A percentile compares a stretch with the other conserved stretches of the same genome.
These are phyloP conservation scores for Piper longum DNA, from an alignment of 164 flowering plant genomes.

Conservation along the genomic window DNA sequence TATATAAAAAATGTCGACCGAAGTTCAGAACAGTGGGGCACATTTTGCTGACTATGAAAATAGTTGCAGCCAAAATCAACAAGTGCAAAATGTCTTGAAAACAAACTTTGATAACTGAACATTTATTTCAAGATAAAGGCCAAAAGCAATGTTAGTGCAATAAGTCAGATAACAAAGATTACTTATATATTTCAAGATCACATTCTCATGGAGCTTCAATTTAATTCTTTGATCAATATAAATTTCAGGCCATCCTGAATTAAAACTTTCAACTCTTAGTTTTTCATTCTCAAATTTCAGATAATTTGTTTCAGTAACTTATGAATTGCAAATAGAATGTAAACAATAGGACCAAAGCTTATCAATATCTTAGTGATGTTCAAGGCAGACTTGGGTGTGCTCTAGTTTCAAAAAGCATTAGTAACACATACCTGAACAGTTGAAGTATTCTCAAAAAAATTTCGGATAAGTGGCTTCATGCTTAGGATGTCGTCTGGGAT, in stretches of 20 bases:
- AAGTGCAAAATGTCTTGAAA: not conserved
- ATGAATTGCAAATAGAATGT: not conserved
- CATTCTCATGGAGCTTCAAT: no score
- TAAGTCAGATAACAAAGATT: no score
- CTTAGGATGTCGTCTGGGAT: conserved; percentile 69
- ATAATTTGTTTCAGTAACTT: no score
- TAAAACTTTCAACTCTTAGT: not conserved
- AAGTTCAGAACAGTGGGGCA: no score
- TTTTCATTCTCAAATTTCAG: not conserved
- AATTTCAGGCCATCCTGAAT: not conserved
- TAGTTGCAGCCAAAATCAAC: not conserved
- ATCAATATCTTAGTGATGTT: not conserved
- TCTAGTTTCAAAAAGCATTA: not conserved
- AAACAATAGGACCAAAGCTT: no score
- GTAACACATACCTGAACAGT: conserved; percentile 52
- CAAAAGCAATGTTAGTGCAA: not conserved
- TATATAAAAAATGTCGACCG: no score
- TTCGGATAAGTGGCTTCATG: conserved; percentile 73
- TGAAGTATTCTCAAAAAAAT: conserved; percentile 90
- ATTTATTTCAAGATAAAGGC: not conserved
- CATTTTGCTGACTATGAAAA: not conserved
- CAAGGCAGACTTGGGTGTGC: not conserved
- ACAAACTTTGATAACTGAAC: no score
- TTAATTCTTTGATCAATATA: no score
- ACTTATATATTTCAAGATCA: no score